A percentile compares a stretch with the other conserved stretches of the same genome.
phyloP scores from a whole-genome alignment of 768 basidiomycete genomes.

The Lactarius trivialis region DNA sequence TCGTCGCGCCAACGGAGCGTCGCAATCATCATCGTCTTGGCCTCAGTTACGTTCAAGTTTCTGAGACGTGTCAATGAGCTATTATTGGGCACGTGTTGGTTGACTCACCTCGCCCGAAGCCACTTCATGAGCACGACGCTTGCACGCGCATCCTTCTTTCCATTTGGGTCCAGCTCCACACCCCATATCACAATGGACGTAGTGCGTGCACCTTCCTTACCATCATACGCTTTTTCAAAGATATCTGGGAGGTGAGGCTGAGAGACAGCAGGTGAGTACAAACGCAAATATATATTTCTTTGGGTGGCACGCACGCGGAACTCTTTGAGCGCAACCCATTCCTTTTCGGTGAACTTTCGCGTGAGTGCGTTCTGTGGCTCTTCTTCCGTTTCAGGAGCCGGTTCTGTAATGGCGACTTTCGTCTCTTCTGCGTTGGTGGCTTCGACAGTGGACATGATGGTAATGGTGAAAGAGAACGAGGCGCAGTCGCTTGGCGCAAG shows the following conservation, averaged over 20 bases:
- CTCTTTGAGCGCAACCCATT: conserved; percentile 63
- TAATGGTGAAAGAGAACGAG: background rate
- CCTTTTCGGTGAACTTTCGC: conserved; percentile 57
- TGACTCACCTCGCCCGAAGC: conserved; percentile 59
- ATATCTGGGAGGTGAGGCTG: conserved; percentile 42
- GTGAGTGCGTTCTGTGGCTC: conserved; percentile 72
- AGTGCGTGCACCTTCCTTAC: conserved; percentile 45
- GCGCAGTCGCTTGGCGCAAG: background rate
- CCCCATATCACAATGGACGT: conserved; percentile 63
- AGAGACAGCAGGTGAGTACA: background rate
- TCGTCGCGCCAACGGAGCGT: conserved; percentile 67
- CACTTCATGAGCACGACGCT: conserved; percentile 81
- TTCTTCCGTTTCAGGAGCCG: conserved; percentile 11
- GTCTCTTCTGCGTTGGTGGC: conserved; percentile 4
- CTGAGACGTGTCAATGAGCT: conserved; percentile 23
- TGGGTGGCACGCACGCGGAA: conserved; percentile 48
- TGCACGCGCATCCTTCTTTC: conserved; percentile 49
- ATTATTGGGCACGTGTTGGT: background rate
- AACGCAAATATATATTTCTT: background rate
- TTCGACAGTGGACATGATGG: conserved; percentile 13
- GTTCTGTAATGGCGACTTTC: conserved; percentile 15
- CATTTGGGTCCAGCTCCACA: conserved; percentile 57
- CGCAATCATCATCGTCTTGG: conserved; percentile 57
- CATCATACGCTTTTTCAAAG: conserved; percentile 53
- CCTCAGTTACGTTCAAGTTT: conserved; percentile 41